Evolutionary conservation across 2,329 filamentous ascomycete genomes (phyloP), one percentile per base, ranked within the genome.

Genomic region (Alternaria hordeiaustralica): DNA sequence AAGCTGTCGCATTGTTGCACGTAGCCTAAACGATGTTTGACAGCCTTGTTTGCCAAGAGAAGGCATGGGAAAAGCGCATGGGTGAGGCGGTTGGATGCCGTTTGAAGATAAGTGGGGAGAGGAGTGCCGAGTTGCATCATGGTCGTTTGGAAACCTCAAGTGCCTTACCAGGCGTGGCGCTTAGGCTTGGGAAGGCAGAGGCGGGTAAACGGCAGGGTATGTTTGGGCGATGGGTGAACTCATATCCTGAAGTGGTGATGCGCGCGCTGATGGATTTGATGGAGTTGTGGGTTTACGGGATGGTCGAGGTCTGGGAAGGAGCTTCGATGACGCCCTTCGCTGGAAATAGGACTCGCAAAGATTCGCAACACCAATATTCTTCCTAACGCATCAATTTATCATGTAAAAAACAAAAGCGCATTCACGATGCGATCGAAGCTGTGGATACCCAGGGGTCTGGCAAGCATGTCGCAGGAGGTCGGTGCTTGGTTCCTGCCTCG

Each of bases 101-200:
- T 75, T 74, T 72, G 72, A 75, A 64, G 64, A 54, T 64, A 63
- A 58, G 71, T 72, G 72, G 71, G 71, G 66, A 64, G 36, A 33
- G 45, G 46, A 60, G 53, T 70, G 61, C 67, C 70, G 61, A 69
- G 63, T 59, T 64, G 70, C 63, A 55, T 72, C 66, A 67, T 65
- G 64, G 50, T 57, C 65, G 69, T 74, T 73, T 74, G 63, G 69
- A 75, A 75, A 75, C 73, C 66, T 64, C 61, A 60, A 56, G 59
- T 70, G 70, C 72, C 67, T 73, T 58, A 66, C 55, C 45, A 62
- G 51, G n/a, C 43, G 45, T 26, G 26, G 45, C 50, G 43, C 50
- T 44, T 30, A 36, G 53, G 33, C 53, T 57, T 61, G 44, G 45
- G 11, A 44, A 50, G 58, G 45, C 25, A 57, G 26, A 50, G 44